Evolutionary conservation across 139 green algal genomes (phyloP).

Genomic region (Chlorella sp.): DNA sequence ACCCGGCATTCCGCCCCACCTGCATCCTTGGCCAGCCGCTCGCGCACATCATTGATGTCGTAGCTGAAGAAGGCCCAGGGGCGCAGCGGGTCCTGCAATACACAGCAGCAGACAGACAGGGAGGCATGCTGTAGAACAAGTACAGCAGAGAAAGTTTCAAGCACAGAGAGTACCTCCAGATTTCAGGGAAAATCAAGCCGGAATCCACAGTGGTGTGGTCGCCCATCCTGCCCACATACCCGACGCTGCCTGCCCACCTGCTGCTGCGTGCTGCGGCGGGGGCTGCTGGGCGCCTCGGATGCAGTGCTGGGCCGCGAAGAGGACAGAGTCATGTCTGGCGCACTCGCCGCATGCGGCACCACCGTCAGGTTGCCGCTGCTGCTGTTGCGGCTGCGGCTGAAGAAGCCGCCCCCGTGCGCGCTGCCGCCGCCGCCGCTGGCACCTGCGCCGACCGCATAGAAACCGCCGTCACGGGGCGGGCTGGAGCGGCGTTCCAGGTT

Average conservation of each 20-base stretch:
- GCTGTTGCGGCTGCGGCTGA: constrained; percentile 51
- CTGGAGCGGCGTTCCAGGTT: constrained; percentile 18
- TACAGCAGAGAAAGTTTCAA: no score
- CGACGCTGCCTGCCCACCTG: no score
- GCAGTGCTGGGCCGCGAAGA: neutral
- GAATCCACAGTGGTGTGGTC: no score
- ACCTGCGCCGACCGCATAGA: neutral
- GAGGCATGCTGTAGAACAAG: no score
- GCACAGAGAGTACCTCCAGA: no score
- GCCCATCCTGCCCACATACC: no score
- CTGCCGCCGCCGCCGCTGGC: neutral
- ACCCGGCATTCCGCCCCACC: neutral
- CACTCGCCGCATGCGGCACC: neutral
- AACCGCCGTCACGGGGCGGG: neutral
- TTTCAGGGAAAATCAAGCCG: no score
- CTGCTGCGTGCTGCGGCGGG: no score
- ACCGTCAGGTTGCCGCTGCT: constrained; percentile 7
- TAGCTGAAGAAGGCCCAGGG: constrained; percentile 45
- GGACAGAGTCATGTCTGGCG: neutral
- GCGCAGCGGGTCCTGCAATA: constrained; percentile 13
- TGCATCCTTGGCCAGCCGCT: constrained; percentile 48
- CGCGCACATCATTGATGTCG: constrained; percentile 46
- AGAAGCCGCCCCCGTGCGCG: constrained; percentile 44
- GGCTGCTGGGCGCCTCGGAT: neutral
- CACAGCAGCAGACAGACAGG: neutral